A percentile compares a stretch with the other conserved stretches of the same genome.
phyloP scores from a whole-genome alignment of 208 protist species.

The Acanthamoeba pearcei region DNA sequence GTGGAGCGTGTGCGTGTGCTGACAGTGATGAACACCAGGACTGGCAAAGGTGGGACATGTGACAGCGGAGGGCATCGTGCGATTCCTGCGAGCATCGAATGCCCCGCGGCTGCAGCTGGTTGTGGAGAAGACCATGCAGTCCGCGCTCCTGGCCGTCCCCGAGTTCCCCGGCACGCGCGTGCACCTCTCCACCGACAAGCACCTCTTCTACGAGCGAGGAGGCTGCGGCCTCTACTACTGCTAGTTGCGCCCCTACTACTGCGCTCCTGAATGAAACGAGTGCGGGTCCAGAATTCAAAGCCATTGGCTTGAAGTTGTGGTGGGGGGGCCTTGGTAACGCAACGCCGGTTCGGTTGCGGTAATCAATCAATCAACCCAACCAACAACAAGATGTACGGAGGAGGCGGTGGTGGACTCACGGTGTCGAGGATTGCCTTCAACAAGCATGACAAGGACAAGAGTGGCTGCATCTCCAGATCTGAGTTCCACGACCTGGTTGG shows the following conservation, averaged over 20 bases:
- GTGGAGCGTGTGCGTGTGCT: not conserved
- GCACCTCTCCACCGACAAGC: slow-evolving; percentile 23
- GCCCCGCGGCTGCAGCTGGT: not conserved
- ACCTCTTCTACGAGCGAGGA: slow-evolving; percentile 50
- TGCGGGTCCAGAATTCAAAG: not conserved
- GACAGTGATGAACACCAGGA: not conserved
- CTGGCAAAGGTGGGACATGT: not conserved
- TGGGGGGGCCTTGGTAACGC: no score
- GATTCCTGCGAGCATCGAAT: not conserved
- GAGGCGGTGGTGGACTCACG: not conserved
- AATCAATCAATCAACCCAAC: not conserved
- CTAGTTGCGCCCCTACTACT: not conserved
- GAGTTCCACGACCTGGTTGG: not conserved
- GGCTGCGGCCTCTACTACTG: slow-evolving; percentile 22
- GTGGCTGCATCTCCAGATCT: not conserved
- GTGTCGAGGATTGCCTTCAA: not conserved
- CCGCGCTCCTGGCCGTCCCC: not conserved
- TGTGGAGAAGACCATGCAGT: slow-evolving; percentile 19
- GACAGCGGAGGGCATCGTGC: slow-evolving; percentile 40
- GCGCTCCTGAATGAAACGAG: no score
- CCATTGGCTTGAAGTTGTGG: not conserved
- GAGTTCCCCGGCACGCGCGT: not conserved
- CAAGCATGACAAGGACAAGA: slow-evolving; percentile 40
- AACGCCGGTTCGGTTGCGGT: not conserved
- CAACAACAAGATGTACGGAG: not conserved